Conservation (phyloP, 78 protist species). For the Acrasis kona region DNA sequence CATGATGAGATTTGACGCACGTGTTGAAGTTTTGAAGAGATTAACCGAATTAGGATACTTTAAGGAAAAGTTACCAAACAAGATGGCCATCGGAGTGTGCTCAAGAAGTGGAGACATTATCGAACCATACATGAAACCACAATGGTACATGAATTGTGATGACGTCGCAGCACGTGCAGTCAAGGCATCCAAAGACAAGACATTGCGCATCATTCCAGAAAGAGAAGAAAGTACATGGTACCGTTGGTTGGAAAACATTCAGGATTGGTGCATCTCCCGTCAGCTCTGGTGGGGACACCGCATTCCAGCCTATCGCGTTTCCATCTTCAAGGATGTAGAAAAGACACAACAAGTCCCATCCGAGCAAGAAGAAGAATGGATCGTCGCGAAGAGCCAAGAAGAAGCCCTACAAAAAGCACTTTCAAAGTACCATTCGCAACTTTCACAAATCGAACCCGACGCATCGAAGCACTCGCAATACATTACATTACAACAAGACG, state of each 20-base stretch:
- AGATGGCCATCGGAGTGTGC: constrained; percentile 59
- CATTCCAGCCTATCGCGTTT: constrained; percentile 90
- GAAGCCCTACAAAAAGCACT: constrained; percentile 58
- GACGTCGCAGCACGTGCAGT: constrained; percentile 36
- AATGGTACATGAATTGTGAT: constrained; percentile 82
- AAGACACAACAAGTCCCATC: too few species aligned
- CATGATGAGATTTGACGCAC: constrained; percentile 64
- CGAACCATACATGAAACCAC: constrained; percentile 89
- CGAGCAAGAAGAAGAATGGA: constrained; percentile 27
- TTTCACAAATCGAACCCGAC: constrained; percentile 12
- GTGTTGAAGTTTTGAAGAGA: constrained; percentile 43
- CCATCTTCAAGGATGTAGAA: too few species aligned
- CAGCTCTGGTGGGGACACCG: constrained; percentile 99
- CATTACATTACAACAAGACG: constrained; percentile 82
- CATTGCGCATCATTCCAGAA: constrained; percentile 61
- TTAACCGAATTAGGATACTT: constrained; percentile 40
- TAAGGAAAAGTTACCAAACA: constrained; percentile 29
- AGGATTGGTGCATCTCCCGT: constrained; percentile 94
- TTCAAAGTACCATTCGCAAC: constrained; percentile 21
- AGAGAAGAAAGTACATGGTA: constrained; percentile 25
- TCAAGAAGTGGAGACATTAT: constrained; percentile 69
- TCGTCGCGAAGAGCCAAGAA: constrained; percentile 32
- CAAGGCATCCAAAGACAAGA: constrained; percentile 1
- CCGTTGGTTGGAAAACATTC: constrained; percentile 61
- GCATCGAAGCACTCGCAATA: too few species aligned